These are phyloP conservation scores for Kwoniella dejecticola DNA, from an alignment of 768 basidiomycete genomes.

Conservation along the genomic window DNA sequence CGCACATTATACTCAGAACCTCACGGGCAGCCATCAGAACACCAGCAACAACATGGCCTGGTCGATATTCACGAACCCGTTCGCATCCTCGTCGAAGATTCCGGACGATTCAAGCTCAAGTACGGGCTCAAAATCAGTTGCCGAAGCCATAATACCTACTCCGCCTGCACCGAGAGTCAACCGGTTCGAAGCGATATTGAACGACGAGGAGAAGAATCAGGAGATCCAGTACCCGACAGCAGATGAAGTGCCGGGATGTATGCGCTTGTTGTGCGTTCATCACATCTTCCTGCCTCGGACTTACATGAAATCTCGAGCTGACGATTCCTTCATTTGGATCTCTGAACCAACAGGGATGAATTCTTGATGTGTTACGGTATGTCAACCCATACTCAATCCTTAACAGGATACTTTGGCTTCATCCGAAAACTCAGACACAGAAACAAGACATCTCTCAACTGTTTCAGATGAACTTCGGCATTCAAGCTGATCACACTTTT, in stretches of 20 bases:
- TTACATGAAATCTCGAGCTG: too few relatives aligned
- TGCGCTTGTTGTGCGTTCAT: slow-evolving; percentile 61
- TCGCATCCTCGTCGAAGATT: background rate
- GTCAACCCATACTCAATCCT: slow-evolving; percentile 20
- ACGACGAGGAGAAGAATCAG: slow-evolving; percentile 52
- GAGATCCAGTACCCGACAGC: slow-evolving; percentile 64
- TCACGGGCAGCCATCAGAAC: background rate
- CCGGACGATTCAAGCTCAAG: background rate
- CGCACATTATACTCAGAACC: too few relatives aligned
- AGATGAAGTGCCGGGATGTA: slow-evolving; percentile 80
- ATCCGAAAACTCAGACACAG: too few relatives aligned
- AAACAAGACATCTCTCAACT: too few relatives aligned
- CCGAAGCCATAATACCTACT: background rate
- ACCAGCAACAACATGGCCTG: background rate
- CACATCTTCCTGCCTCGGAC: too few relatives aligned
- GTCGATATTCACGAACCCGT: background rate
- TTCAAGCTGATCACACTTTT: background rate
- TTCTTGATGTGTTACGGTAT: slow-evolving; percentile 57
- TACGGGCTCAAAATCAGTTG: background rate
- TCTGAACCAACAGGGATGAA: slow-evolving; percentile 48
- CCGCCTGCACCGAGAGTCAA: slow-evolving; percentile 23
- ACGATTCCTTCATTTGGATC: background rate
- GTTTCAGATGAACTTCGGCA: background rate
- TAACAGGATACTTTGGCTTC: too few relatives aligned
- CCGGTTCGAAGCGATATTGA: slow-evolving; percentile 37